phyloP scores from a whole-genome alignment of 2,329 filamentous ascomycete genomes.

The Pezicula carpinea region DNA sequence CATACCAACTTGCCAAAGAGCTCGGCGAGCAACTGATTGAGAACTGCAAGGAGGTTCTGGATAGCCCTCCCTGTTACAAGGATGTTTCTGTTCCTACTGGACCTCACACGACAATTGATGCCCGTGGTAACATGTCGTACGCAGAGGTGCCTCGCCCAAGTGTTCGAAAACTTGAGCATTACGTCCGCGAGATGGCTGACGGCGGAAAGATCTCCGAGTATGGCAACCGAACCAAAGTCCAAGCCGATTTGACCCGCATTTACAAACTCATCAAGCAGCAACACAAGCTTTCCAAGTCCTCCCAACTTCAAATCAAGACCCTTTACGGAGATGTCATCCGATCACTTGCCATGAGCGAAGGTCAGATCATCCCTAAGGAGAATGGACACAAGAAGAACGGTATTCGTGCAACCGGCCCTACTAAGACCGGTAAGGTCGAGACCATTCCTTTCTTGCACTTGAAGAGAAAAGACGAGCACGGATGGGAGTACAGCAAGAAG shows the following conservation, averaged over 20 bases:
- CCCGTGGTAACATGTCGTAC: conserved; percentile 88
- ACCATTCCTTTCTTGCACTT: conserved; percentile 97
- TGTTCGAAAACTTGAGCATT: conserved; percentile 95
- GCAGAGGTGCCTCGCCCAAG: conserved; percentile 81
- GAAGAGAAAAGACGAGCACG: conserved; percentile 87
- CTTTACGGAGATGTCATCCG: conserved; percentile 92
- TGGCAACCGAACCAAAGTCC: conserved; percentile 95
- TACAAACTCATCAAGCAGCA: conserved; percentile 99
- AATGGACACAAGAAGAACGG: conserved; percentile 54
- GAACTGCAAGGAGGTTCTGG: conserved; percentile 91
- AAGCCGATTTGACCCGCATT: conserved; percentile 89
- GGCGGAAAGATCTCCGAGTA: conserved; percentile 98
- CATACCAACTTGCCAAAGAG: conserved; percentile 95
- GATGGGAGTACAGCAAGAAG: conserved; percentile 99
- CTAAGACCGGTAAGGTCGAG: conserved; percentile 84
- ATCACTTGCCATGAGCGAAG: conserved; percentile 95
- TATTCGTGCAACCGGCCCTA: conserved; percentile 38
- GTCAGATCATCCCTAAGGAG: conserved; percentile 89
- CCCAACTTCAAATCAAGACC: conserved; percentile 92
- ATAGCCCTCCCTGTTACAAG: conserved; percentile 85
- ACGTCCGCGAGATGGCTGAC: conserved; percentile 97
- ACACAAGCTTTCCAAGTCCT: conserved; percentile 94
- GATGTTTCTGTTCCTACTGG: conserved; percentile 91
- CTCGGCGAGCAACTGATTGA: conserved; percentile 91
- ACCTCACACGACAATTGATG: conserved; percentile 87